These are phyloP conservation scores for Aspergillus costaricaensis DNA, from an alignment of 2,329 filamentous ascomycete genomes.

Conservation along the genomic window DNA sequence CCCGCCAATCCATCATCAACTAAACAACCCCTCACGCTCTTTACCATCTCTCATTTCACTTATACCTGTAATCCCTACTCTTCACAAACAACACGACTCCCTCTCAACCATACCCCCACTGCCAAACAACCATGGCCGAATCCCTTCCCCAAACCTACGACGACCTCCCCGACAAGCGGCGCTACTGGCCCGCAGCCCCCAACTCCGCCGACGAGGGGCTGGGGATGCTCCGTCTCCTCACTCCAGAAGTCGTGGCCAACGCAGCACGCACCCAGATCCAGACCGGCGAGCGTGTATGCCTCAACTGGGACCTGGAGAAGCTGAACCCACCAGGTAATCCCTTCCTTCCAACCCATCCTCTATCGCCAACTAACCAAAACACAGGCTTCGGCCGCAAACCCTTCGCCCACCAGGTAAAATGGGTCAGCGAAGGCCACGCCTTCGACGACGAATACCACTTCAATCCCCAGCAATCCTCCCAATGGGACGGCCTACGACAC, in stretches of 20 bases:
- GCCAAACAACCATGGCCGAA: too few species aligned
- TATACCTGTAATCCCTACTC: too few species aligned
- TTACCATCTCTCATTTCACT: too few species aligned
- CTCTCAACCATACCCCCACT: too few species aligned
- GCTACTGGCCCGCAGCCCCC: conserved; percentile 51
- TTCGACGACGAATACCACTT: conserved; percentile 56
- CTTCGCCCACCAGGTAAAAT: conserved; percentile 56
- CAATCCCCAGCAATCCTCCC: conserved; percentile 57
- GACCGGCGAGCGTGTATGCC: conserved; percentile 54
- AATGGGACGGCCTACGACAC: conserved; percentile 57
- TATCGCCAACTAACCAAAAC: background rate
- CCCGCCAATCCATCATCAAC: too few species aligned
- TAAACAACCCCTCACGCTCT: too few species aligned
- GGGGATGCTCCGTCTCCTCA: conserved; percentile 56
- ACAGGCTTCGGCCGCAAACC: conserved; percentile 55
- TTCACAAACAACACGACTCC: too few species aligned
- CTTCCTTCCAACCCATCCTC: background rate
- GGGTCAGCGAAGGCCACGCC: conserved; percentile 44
- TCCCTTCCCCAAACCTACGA: conserved; percentile 37
- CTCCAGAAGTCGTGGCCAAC: conserved; percentile 53
- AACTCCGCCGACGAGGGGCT: conserved; percentile 56
- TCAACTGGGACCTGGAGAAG: conserved; percentile 61
- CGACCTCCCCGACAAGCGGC: conserved; percentile 51
- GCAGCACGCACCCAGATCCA: conserved; percentile 56
- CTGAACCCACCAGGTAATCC: conserved; percentile 46